Evolutionary conservation across 441 rosid species (phyloP).

Genomic region (Melastoma candidum): DNA sequence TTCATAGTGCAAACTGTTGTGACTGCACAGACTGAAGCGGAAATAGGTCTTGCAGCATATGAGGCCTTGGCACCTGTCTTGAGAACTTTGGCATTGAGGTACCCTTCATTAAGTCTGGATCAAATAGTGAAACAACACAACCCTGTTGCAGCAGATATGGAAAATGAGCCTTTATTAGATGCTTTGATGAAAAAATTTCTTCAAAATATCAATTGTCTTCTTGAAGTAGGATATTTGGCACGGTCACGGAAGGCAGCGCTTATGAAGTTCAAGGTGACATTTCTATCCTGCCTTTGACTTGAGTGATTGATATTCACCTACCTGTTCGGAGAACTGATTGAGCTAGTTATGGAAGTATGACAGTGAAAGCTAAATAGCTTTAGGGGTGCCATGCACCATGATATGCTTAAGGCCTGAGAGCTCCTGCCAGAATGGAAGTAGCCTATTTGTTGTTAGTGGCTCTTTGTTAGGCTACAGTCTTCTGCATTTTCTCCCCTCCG

Average conservation of each 20-base stretch:
- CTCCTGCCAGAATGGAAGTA: too few species aligned
- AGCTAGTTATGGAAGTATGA: too few species aligned
- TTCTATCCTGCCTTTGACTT: background rate
- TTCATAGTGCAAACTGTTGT: conserved; percentile 20
- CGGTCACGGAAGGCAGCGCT: conserved; percentile 74
- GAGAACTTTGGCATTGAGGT: conserved; percentile 36
- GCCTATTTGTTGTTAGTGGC: too few species aligned
- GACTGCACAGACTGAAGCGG: conserved; percentile 58
- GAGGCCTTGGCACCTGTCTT: conserved; percentile 63
- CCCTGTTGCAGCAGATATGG: conserved; percentile 22
- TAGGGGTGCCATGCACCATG: too few species aligned
- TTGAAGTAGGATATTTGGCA: conserved; percentile 55
- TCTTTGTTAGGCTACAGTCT: too few species aligned
- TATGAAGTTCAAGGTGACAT: conserved; percentile 77
- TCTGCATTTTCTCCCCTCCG: too few species aligned
- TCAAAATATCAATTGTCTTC: conserved; percentile 62
- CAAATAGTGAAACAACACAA: conserved; percentile 33
- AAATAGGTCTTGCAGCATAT: conserved; percentile 68
- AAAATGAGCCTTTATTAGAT: conserved; percentile 50
- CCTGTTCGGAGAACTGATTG: too few species aligned
- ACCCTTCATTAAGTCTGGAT: conserved; percentile 44
- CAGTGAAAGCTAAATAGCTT: too few species aligned
- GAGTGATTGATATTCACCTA: too few species aligned
- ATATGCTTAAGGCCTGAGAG: too few species aligned
- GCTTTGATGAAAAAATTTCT: conserved; percentile 55